Percentiles rank a stretch among this genome's conserved stretches.
phyloP scores from a whole-genome alignment of 2,329 filamentous ascomycete species.

The Talaromyces sp. region DNA sequence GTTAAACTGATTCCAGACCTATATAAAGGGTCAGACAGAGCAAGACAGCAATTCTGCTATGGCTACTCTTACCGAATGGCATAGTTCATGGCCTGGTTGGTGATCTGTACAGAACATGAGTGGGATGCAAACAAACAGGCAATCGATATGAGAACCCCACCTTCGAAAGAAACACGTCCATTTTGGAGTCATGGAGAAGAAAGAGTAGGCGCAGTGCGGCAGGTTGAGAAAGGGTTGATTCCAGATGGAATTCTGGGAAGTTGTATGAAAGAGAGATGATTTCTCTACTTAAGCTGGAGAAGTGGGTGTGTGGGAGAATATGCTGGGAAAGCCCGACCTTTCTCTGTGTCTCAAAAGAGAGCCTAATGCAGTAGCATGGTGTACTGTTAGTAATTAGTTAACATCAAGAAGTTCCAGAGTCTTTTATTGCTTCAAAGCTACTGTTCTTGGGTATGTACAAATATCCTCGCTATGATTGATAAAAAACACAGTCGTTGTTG shows the following conservation, averaged over 20 bases:
- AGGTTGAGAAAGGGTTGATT: neutral
- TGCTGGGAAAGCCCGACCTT: neutral
- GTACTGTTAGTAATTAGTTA: too few species aligned
- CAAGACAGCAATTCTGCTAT: neutral
- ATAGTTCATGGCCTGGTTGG: slow-evolving; percentile 82
- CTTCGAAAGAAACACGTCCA: slow-evolving; percentile 66
- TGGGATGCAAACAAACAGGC: neutral
- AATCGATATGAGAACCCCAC: slow-evolving; percentile 34
- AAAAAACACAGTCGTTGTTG: neutral
- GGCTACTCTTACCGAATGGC: slow-evolving; percentile 58
- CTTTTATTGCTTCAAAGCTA: neutral
- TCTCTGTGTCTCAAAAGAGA: neutral
- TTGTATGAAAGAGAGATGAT: neutral
- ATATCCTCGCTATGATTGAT: neutral
- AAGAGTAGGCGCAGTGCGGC: neutral
- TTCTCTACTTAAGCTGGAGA: neutral
- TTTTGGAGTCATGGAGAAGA: slow-evolving; percentile 37
- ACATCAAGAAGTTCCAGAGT: neutral
- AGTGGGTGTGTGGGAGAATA: neutral
- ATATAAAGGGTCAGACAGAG: neutral
- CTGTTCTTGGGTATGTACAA: neutral
- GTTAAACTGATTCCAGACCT: slow-evolving; percentile 78
- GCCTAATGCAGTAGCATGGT: too few species aligned
- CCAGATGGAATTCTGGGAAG: neutral
- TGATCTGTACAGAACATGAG: slow-evolving; percentile 44